Evolutionary conservation across 371 early-diverging fungal genomes (phyloP).

Genomic region (Fennellomyces sp.): DNA sequence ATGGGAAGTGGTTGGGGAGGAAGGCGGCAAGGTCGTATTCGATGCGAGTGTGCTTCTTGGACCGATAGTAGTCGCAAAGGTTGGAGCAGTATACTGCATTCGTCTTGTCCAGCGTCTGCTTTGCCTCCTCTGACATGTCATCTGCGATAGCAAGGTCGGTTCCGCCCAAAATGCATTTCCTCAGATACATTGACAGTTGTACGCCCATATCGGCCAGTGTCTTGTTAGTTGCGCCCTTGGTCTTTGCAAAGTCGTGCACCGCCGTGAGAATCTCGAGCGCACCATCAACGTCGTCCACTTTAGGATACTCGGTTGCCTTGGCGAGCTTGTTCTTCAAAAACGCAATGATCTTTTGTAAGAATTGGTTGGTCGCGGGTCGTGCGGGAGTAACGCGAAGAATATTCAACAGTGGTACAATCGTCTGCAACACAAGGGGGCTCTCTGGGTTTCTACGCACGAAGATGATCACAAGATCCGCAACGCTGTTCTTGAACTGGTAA

Average conservation of each 20-base stretch:
- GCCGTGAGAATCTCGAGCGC: conserved; percentile 62
- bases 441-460: conserved; percentile 73
- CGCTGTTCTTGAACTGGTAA: conserved; percentile 87
- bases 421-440: conserved; percentile 70
- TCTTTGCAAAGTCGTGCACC: conserved; percentile 72
- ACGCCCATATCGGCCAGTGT: conserved; percentile 51
- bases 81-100: conserved; percentile 53
- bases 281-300: conserved; percentile 44
- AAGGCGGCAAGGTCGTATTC: conserved; percentile 67
- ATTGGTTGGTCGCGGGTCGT: conserved; percentile 61
- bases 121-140: conserved; percentile 35
- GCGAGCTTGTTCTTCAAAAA: conserved; percentile 66
- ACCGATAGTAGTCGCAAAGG: conserved; percentile 64
- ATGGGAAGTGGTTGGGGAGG: conserved; percentile 65
- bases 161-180: conserved; percentile 59
- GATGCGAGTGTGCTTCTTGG: conserved; percentile 69
- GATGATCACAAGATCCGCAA: conserved; percentile 80
- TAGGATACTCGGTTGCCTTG: conserved; percentile 68
- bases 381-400: conserved; percentile 56
- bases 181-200: conserved; percentile 53
- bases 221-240: conserved; percentile 33
- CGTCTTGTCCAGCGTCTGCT: conserved; percentile 30
- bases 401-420: conserved; percentile 72
- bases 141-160: conserved; percentile 41
- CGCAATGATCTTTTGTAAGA: conserved; percentile 68